Base-by-base conservation (phyloP, 2,329 filamentous ascomycete species). In the Penicillium sp. region DNA sequence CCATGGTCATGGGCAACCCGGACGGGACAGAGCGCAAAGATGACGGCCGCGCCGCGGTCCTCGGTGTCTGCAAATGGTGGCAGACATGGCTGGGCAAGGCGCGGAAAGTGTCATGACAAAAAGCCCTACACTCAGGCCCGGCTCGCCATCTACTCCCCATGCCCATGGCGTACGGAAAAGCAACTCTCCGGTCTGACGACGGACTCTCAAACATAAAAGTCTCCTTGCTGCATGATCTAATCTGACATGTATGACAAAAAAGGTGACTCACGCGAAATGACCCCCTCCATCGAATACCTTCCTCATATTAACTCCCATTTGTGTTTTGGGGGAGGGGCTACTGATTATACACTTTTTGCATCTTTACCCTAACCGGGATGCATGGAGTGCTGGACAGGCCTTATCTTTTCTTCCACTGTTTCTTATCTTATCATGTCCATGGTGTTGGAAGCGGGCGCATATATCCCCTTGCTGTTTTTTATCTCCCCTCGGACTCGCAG, bases 1-100 rank as follows among this genome's bases (percentile, higher is more conserved):
- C 84, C 25, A 81, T 81, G 67, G 83, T 88, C 11, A 75, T 88
- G 51, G 86, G 86, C 4, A 86, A 88, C 71, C 86, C 86, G 34
- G 84, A 86, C 56, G 83, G 83, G 42, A 82, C 81, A 34, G 83
- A 85, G 66, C 81, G 83, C 28, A 81, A 82, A 63, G 86, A 88
- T 62, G 86, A 88, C 64, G 86, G 86, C 12, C 78, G 82, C 55
- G 83, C 84, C 22, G 83, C 84, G 12, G 85, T 88, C 4, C 73
- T 88, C 2, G 81, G 81, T 3, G 81, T 88, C 35, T 75, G 84
- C 58, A 78, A 79, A 50, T 87, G 83, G 81, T 88, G 86, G 86
- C 84, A 86, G 67, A 76, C 76, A 49, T 87, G 84, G 83, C 75
- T 88, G 31, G 63, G 64, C 39, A 76, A 70, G 63, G 73, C 69